These are phyloP conservation scores for Tillandsia leiboldiana DNA, from an alignment of 176 grass and related monocot species.

Conservation along the genomic window DNA sequence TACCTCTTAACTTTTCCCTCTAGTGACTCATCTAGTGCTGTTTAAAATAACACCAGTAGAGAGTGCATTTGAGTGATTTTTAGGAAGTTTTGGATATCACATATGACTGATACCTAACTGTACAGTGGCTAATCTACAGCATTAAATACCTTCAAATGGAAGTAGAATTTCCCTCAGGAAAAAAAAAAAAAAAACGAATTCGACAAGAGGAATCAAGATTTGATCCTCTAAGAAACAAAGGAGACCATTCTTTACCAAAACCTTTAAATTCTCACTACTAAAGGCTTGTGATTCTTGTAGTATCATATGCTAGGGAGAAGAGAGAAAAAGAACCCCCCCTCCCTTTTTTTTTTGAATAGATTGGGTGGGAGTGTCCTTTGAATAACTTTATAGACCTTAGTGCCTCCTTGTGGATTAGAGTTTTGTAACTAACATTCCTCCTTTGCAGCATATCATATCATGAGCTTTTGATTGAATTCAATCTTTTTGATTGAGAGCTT, in stretches of 20 bases:
- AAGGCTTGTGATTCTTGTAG: not conserved
- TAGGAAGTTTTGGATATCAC: not conserved
- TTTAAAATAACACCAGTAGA: too few relatives aligned
- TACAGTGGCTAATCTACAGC: not conserved
- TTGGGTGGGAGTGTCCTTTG: not conserved
- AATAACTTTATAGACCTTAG: not conserved
- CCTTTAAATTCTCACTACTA: not conserved
- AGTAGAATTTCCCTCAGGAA: not conserved
- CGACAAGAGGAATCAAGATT: not conserved
- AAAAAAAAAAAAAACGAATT: not conserved
- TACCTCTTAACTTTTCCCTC: too few relatives aligned
- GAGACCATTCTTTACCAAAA: not conserved
- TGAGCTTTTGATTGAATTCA: not conserved
- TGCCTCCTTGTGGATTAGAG: not conserved
- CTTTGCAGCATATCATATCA: not conserved
- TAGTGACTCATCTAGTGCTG: too few relatives aligned
- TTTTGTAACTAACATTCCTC: not conserved
- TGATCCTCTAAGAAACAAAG: constrained; percentile 1
- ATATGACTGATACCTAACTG: not conserved
- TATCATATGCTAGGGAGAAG: not conserved
- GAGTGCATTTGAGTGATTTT: not conserved
- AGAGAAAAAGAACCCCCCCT: not conserved
- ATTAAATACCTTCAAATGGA: not conserved
- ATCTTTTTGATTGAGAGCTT: not conserved
- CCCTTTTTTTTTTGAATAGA: not conserved